Percentiles rank a stretch among this genome's conserved stretches.
Conservation (phyloP, 306 rosid species). For the Sphenostylis stenocarpa region DNA sequence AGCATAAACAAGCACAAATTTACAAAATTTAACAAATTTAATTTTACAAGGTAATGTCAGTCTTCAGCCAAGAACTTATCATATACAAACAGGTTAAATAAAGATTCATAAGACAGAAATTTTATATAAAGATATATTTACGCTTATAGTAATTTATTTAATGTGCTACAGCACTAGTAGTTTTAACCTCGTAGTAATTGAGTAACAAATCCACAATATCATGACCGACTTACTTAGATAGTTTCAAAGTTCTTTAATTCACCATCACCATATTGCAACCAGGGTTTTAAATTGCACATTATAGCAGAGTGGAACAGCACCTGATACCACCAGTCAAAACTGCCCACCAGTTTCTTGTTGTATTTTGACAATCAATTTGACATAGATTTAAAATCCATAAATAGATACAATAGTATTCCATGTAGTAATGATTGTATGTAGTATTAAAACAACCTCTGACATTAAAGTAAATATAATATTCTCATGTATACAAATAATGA, state of each 20-base stretch:
- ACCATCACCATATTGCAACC: neutral
- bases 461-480: no score
- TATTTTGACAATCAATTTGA: no score
- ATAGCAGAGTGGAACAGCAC: no score
- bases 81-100: neutral
- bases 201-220: neutral
- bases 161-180: neutral
- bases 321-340: no score
- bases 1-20: conserved; percentile 5
- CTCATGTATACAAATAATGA: neutral
- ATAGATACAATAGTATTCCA: neutral
- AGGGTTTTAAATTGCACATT: no score
- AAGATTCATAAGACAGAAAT: neutral
- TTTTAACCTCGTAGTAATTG: no score
- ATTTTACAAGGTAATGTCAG: conserved; percentile 5
- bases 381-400: neutral
- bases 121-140: no score
- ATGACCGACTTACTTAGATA: neutral
- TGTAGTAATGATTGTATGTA: neutral
- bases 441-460: neutral
- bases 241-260: neutral
- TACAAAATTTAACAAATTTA: conserved; percentile 1
- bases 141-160: no score
- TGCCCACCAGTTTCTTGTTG: no score
- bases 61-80: neutral